A percentile compares a stretch with the other conserved stretches of the same genome.
Evolutionary conservation across 768 basidiomycete species (phyloP).

Genomic region (Pulveroboletus sp.): DNA sequence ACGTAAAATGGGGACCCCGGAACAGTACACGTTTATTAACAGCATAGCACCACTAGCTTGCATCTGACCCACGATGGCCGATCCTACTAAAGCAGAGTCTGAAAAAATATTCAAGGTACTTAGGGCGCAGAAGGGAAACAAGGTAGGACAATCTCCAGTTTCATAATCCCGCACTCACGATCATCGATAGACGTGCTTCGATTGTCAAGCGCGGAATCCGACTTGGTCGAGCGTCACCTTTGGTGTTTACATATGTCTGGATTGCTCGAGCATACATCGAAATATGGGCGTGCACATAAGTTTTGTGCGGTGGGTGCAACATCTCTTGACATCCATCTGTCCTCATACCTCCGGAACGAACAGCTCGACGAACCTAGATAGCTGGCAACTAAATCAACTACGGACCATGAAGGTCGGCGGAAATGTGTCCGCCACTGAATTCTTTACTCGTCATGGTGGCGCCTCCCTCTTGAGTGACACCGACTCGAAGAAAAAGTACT

Average conservation of each 20-base stretch:
- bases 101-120: conserved; percentile 82
- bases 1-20: conserved; percentile 12
- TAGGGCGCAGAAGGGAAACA: conserved; percentile 84
- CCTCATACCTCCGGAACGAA: conserved; percentile 20
- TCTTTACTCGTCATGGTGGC: conserved; percentile 87
- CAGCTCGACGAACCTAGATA: conserved; percentile 95
- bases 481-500: conserved; percentile 88
- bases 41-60: too few relatives aligned
- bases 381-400: conserved; percentile 87
- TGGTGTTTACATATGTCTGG: conserved; percentile 95
- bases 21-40: conserved; percentile 23
- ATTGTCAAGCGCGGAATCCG: conserved; percentile 92
- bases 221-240: conserved; percentile 98
- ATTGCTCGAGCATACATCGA: conserved; percentile 92
- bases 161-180: conserved; percentile 1
- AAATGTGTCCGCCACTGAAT: conserved; percentile 81
- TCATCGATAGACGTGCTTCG: conserved; percentile 73
- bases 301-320: conserved; percentile 76
- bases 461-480: conserved; percentile 60
- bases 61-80: conserved; percentile 46
- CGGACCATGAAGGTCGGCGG: conserved; percentile 97
- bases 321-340: not conserved
- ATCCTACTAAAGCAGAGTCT: conserved; percentile 82
- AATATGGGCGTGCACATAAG: conserved; percentile 98
- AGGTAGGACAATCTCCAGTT: conserved; percentile 39